phyloP scores from a whole-genome alignment of 768 basidiomycete species.

The Cystofilobasidium capitatum region DNA sequence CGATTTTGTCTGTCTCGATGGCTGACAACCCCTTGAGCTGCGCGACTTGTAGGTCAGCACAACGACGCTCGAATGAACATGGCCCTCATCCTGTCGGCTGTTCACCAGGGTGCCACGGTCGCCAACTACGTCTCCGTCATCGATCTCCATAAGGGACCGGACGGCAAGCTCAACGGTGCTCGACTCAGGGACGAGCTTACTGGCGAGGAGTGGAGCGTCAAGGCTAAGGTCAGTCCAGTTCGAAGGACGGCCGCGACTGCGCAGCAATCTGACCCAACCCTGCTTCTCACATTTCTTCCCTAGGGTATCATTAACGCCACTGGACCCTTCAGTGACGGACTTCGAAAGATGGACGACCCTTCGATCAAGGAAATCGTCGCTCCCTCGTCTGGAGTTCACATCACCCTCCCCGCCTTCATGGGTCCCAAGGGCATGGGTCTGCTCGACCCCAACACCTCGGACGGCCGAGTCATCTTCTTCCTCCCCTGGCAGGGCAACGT shows the following conservation, averaged over 20 bases:
- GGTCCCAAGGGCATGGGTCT: constrained; percentile 86
- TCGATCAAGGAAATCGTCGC: constrained; percentile 68
- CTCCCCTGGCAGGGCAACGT: constrained; percentile 97
- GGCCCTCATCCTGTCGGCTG: constrained; percentile 85
- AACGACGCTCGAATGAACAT: constrained; percentile 99
- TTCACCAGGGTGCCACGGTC: constrained; percentile 70
- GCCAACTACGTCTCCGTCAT: constrained; percentile 86
- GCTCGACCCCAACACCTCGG: constrained; percentile 79
- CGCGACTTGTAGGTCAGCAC: constrained; percentile 64
- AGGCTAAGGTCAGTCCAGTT: constrained; percentile 54
- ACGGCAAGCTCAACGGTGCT: constrained; percentile 55
- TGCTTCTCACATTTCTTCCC: neutral
- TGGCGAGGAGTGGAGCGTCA: constrained; percentile 69
- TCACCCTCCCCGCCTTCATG: constrained; percentile 91
- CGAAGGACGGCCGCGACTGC: neutral
- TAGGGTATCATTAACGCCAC: constrained; percentile 94
- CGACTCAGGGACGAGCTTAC: constrained; percentile 71
- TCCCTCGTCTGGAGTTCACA: constrained; percentile 85
- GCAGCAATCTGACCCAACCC: neutral
- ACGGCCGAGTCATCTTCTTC: constrained; percentile 98
- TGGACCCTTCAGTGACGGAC: constrained; percentile 79
- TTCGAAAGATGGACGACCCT: constrained; percentile 63
- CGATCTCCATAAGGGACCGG: constrained; percentile 53
- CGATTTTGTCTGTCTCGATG: neutral
- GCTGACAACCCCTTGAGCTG: neutral